These are phyloP conservation scores for Phytopythium vexans DNA, from an alignment of 352 stramenopile genomes.

Conservation along the genomic window DNA sequence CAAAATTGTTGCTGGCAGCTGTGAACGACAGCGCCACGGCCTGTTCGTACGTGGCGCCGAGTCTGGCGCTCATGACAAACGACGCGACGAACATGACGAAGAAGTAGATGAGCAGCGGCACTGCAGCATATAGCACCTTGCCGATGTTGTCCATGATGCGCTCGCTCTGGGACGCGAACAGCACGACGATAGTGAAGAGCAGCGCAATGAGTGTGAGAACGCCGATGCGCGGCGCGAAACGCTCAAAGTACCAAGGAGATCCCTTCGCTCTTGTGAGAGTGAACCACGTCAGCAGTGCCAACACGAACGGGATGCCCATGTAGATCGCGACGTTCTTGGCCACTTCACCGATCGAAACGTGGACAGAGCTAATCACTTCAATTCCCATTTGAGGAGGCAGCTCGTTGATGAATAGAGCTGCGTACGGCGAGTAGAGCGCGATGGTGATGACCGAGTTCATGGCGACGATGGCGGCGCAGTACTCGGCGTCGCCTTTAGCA, in stretches of 20 bases:
- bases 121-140: slow-evolving; percentile 55
- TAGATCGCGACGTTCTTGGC: slow-evolving; percentile 59
- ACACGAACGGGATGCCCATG: slow-evolving; percentile 48
- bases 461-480: slow-evolving; percentile 62
- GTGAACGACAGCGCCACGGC: slow-evolving; percentile 51
- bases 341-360: slow-evolving; percentile 38
- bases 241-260: slow-evolving; percentile 33
- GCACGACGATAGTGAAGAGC: slow-evolving; percentile 62
- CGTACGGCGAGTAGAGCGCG: slow-evolving; percentile 55
- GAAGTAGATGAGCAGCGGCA: slow-evolving; percentile 61
- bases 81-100: slow-evolving; percentile 51
- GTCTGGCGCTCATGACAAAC: slow-evolving; percentile 27
- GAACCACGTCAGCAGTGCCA: slow-evolving; percentile 34
- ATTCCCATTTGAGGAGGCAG: slow-evolving; percentile 38
- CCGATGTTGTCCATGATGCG: slow-evolving; percentile 50
- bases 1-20: slow-evolving; percentile 78
- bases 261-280: slow-evolving; percentile 32
- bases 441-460: slow-evolving; percentile 70
- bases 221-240: slow-evolving; percentile 42
- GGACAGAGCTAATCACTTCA: slow-evolving; percentile 16
- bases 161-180: slow-evolving; percentile 62
- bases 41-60: slow-evolving; percentile 41
- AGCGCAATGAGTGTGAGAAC: slow-evolving; percentile 48
- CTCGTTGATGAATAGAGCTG: slow-evolving; percentile 47
- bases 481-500: slow-evolving; percentile 51